phyloP scores from a whole-genome alignment of 495 filamentous ascomycete species.

The Lasiosphaeris hirsuta region DNA sequence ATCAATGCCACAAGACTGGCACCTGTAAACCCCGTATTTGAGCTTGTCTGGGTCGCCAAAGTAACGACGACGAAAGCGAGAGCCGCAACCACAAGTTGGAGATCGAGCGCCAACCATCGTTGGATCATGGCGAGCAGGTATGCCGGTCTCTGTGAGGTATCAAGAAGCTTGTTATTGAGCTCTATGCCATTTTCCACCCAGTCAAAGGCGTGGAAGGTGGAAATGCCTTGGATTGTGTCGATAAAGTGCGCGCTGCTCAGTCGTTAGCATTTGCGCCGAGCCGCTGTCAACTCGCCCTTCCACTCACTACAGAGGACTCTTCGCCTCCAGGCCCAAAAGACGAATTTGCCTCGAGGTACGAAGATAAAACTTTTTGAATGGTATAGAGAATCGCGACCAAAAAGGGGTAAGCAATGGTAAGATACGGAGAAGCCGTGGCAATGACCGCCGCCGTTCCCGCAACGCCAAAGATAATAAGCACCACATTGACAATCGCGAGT shows the following conservation, averaged over 20 bases:
- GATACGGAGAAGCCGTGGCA: conserved; percentile 24
- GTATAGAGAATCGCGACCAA: conserved; percentile 37
- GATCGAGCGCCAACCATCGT: conserved; percentile 48
- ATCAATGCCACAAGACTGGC: conserved; percentile 25
- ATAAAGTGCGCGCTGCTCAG: conserved; percentile 37
- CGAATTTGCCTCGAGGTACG: conserved; percentile 56
- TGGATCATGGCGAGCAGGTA: conserved; percentile 55
- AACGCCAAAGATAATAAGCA: background rate
- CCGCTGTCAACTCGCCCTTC: too few relatives aligned
- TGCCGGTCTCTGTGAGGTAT: conserved; percentile 48
- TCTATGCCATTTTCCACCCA: conserved; percentile 42
- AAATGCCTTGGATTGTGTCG: conserved; percentile 46
- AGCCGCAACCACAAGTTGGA: conserved; percentile 44
- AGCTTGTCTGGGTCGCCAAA: conserved; percentile 19
- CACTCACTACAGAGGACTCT: conserved; percentile 24
- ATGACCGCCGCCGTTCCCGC: conserved; percentile 31
- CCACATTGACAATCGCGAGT: conserved; percentile 17
- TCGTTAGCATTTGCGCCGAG: background rate
- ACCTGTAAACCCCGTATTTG: conserved; percentile 32
- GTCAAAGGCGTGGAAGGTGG: conserved; percentile 49
- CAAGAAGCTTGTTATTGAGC: conserved; percentile 50
- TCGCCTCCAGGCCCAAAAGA: conserved; percentile 49
- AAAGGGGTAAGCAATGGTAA: conserved; percentile 28
- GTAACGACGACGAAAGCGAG: conserved; percentile 41
- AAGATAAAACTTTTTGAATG: conserved; percentile 53